Percentiles rank a stretch among this genome's conserved stretches.
These are phyloP conservation scores for Flaveria floridana DNA, from an alignment of 140 eudicot genomes.

Conservation along the genomic window DNA sequence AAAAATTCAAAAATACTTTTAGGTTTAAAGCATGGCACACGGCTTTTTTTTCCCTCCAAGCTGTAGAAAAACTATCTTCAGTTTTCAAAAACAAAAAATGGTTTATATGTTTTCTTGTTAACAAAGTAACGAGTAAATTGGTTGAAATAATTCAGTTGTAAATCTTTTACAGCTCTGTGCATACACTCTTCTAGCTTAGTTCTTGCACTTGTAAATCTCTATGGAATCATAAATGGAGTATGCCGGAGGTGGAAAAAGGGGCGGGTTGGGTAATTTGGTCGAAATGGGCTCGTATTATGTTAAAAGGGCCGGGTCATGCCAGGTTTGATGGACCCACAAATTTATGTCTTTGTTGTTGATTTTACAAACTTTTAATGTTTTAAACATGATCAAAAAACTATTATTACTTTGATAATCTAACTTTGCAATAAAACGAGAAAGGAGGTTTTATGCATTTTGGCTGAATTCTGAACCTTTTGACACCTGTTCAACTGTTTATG, in stretches of 20 bases:
- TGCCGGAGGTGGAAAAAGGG: not conserved
- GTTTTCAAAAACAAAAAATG: not conserved
- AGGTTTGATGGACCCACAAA: not conserved
- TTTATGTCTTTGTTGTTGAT: not conserved
- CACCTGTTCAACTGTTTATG: not conserved
- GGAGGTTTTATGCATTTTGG: not conserved
- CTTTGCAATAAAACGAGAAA: not conserved
- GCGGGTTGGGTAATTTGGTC: not conserved
- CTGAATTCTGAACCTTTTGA: not conserved
- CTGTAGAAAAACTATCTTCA: not conserved
- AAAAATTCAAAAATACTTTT: not conserved
- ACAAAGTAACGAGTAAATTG: not conserved
- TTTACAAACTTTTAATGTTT: not conserved
- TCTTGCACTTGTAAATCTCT: not conserved
- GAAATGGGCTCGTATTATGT: not conserved
- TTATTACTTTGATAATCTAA: not conserved
- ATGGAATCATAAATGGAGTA: not conserved
- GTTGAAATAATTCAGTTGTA: constrained; percentile 8
- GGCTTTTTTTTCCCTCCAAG: too few species aligned
- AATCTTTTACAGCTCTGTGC: not conserved
- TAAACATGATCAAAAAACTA: not conserved
- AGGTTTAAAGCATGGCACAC: not conserved
- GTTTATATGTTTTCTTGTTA: not conserved
- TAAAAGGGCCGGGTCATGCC: not conserved
- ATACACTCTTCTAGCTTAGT: not conserved